Evolutionary conservation across 352 stramenopile species (phyloP).

Genomic region (Halophytophthora polymorphica): DNA sequence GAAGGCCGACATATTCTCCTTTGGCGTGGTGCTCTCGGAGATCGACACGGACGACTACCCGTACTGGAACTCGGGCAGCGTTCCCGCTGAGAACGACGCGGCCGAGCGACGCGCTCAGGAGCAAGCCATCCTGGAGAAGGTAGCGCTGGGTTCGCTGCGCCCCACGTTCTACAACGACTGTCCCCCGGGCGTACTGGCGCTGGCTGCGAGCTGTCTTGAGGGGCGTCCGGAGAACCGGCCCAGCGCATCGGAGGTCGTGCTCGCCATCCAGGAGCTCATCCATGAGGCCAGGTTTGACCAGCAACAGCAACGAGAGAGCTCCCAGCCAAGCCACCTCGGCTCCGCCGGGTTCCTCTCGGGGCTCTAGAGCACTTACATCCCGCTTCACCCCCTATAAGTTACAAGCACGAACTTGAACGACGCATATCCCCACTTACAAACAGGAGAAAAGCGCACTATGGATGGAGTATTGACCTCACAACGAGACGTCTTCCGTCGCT

Average conservation of each 20-base stretch:
- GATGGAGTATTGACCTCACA: no score
- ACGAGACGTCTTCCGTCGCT: no score
- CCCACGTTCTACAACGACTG: slow-evolving; percentile 56
- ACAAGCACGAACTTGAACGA: no score
- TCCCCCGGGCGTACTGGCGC: slow-evolving; percentile 30
- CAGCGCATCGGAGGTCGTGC: slow-evolving; percentile 35
- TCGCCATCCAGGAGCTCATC: slow-evolving; percentile 36
- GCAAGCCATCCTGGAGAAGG: slow-evolving; percentile 38
- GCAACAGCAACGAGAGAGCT: slow-evolving; percentile 1
- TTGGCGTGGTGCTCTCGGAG: slow-evolving; percentile 46
- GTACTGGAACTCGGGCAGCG: slow-evolving; percentile 38
- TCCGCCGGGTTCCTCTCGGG: slow-evolving; percentile 25
- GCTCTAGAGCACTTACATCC: not conserved
- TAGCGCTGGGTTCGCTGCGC: slow-evolving; percentile 32
- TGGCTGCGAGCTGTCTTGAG: slow-evolving; percentile 45
- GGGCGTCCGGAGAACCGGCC: slow-evolving; percentile 39
- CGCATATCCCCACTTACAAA: no score
- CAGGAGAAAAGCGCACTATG: no score
- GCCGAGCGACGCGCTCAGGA: slow-evolving; percentile 33
- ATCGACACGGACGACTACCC: slow-evolving; percentile 49
- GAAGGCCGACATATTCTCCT: slow-evolving; percentile 41
- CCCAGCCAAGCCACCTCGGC: slow-evolving; percentile 19
- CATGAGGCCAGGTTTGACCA: slow-evolving; percentile 15
- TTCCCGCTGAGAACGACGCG: slow-evolving; percentile 21
- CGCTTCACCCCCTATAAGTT: no score